These are phyloP conservation scores for Gorgonomyces haynaldii DNA, from an alignment of 192 early-diverging fungal genomes.

Conservation along the genomic window DNA sequence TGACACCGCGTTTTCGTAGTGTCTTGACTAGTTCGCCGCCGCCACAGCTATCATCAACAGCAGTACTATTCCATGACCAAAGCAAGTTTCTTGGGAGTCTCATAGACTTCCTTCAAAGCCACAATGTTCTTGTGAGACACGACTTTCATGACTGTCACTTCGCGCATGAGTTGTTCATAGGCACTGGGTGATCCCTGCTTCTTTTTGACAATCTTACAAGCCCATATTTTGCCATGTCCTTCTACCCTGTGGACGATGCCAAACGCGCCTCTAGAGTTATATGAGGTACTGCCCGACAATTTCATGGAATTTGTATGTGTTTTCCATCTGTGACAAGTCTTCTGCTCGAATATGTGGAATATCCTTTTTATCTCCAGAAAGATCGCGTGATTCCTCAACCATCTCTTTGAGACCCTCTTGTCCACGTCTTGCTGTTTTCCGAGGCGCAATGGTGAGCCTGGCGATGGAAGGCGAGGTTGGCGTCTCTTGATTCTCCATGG, in stretches of 20 bases:
- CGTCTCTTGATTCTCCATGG: no score
- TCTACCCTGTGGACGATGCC: constrained; percentile 31
- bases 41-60: constrained; percentile 3
- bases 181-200: constrained; percentile 14
- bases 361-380: no score
- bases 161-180: constrained; percentile 37
- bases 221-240: constrained; percentile 16
- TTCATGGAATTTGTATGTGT: constrained; percentile 3
- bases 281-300: constrained; percentile 7
- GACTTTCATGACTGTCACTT: constrained; percentile 38
- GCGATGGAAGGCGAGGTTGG: no score
- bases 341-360: neutral
- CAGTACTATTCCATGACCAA: constrained; percentile 43
- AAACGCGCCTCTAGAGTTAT: constrained; percentile 30
- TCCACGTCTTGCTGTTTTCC: no score
- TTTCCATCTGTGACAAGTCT: constrained; percentile 1
- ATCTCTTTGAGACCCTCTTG: no score
- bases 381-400: no score
- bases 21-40: constrained; percentile 19
- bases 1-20: neutral
- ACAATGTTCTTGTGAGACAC: constrained; percentile 33
- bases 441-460: no score
- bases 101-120: constrained; percentile 30
- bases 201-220: constrained; percentile 40
- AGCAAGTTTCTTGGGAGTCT: constrained; percentile 34